Evolutionary conservation across 164 flowering plant genomes (phyloP).

Genomic region (Tetracentron sinense): DNA sequence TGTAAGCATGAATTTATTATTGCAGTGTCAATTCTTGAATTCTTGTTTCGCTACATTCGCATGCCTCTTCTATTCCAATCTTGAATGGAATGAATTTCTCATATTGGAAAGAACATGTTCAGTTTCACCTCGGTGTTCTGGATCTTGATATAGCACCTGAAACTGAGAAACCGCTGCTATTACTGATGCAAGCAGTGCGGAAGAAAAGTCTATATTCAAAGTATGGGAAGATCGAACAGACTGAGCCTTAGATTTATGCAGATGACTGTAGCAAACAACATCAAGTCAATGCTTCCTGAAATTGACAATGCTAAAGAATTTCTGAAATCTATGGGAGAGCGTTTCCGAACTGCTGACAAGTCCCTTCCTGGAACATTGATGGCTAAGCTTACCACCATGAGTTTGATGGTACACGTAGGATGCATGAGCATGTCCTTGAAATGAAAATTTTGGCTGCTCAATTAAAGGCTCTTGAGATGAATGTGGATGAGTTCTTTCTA

Average conservation of each 20-base stretch:
- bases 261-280: constrained; percentile 19
- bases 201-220: constrained; percentile 4
- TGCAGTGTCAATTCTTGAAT: too few relatives aligned
- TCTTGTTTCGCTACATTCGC: background rate
- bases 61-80: background rate
- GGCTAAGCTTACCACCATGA: constrained; percentile 13
- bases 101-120: constrained; percentile 13
- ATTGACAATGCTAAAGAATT: constrained; percentile 12
- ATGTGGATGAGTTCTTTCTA: constrained; percentile 11
- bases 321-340: background rate
- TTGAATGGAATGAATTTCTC: constrained; percentile 13
- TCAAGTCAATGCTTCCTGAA: constrained; percentile 7
- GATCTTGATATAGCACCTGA: constrained; percentile 14
- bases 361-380: constrained; percentile 17
- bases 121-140: constrained; percentile 9
- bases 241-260: constrained; percentile 19
- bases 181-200: background rate
- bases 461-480: constrained; percentile 1
- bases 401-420: constrained; percentile 6
- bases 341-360: constrained; percentile 15
- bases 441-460: constrained; percentile 10
- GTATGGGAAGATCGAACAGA: constrained; percentile 17
- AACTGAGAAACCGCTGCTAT: background rate
- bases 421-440: constrained; percentile 9
- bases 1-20: background rate